A percentile compares a stretch with the other conserved stretches of the same genome.
Evolutionary conservation across 495 filamentous ascomycete genomes (phyloP).

Genomic region (Neohortaea acidophila): DNA sequence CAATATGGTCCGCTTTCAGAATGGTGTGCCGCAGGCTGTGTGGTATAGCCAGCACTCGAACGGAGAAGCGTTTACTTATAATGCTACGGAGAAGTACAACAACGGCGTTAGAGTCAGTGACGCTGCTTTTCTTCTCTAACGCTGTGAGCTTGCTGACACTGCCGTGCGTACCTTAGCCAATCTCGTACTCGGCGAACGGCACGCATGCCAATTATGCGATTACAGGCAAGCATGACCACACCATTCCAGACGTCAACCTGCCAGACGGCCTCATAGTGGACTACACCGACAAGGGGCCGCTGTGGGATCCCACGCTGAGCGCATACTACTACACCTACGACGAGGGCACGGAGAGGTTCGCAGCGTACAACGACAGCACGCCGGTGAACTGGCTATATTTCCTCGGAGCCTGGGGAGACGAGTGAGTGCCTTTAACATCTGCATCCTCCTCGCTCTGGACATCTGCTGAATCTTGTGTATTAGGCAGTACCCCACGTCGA

Average conservation of each 20-base stretch:
- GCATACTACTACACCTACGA: conserved; percentile 20
- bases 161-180: conserved; percentile 9
- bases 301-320: conserved; percentile 18
- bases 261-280: conserved; percentile 28
- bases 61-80: conserved; percentile 49
- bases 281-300: conserved; percentile 38
- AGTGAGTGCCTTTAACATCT: too few species aligned
- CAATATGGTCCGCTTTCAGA: conserved; percentile 50
- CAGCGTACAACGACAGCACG: conserved; percentile 16
- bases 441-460: too few species aligned
- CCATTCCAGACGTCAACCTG: conserved; percentile 50
- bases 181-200: conserved; percentile 18
- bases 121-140: conserved; percentile 17
- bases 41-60: conserved; percentile 51
- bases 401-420: conserved; percentile 20
- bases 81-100: conserved; percentile 37
- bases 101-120: conserved; percentile 18
- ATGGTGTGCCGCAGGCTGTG: conserved; percentile 40
- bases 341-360: conserved; percentile 7
- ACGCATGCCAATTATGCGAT: conserved; percentile 22
- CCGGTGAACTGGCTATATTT: conserved; percentile 20
- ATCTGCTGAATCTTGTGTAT: too few species aligned
- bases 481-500: conserved; percentile 17
- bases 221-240: conserved; percentile 36
- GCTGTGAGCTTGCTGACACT: conserved; percentile 25